Evolutionary conservation across 164 flowering plant genomes (phyloP).

Genomic region (Cinnamomum chago): DNA sequence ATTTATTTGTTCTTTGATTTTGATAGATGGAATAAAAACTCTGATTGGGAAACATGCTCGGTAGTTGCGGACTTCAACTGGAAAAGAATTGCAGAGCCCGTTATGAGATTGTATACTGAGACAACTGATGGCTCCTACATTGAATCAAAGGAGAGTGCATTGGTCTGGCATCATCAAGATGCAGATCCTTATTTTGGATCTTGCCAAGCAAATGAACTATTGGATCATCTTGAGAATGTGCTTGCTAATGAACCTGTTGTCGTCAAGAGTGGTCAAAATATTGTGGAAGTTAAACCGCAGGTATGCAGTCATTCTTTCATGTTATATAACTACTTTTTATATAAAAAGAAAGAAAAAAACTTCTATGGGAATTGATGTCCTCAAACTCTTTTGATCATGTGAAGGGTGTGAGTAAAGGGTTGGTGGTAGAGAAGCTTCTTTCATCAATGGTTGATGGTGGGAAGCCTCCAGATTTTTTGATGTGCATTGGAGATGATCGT

Average conservation of each 20-base stretch:
- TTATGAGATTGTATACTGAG: constrained; percentile 3
- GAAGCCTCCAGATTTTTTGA: constrained; percentile 6
- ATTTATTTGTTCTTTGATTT: neutral
- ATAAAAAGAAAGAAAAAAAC: neutral
- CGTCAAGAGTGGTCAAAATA: constrained; percentile 7
- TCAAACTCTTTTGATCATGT: neutral
- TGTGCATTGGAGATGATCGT: constrained; percentile 20
- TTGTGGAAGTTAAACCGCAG: constrained; percentile 12
- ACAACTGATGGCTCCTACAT: constrained; percentile 10
- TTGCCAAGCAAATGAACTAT: constrained; percentile 11
- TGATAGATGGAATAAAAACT: neutral
- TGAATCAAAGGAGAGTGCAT: constrained; percentile 9
- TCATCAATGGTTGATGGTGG: constrained; percentile 2
- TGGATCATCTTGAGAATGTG: constrained; percentile 10
- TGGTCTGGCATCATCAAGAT: constrained; percentile 7
- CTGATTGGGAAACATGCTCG: constrained; percentile 5
- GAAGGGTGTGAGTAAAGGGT: constrained; percentile 9
- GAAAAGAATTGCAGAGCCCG: constrained; percentile 9
- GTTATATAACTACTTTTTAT: neutral
- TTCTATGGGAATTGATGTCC: neutral
- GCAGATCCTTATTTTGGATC: constrained; percentile 11
- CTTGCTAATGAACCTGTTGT: constrained; percentile 9
- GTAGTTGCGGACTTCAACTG: neutral
- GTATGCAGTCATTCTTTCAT: neutral
- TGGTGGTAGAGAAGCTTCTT: constrained; percentile 1